Conservation (phyloP, 768 basidiomycete genomes). For the Favolaschia claudopus region DNA sequence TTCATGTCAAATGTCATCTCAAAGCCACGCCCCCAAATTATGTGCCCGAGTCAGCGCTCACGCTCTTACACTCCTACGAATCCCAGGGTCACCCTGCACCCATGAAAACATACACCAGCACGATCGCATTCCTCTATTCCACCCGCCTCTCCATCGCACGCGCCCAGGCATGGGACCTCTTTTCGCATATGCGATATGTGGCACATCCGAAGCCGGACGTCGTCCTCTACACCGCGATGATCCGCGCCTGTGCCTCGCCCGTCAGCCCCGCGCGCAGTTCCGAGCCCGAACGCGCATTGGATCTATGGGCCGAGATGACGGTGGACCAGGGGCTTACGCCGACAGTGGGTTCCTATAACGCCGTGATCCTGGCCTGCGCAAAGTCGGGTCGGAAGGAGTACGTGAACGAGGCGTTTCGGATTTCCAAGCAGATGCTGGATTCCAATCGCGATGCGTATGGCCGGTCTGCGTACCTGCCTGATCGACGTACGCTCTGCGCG, state of each 20-base stretch:
- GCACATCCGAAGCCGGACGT: conserved; percentile 83
- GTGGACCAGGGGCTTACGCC: conserved; percentile 69
- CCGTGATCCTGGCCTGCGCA: conserved; percentile 82
- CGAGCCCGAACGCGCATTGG: conserved; percentile 89
- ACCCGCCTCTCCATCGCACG: conserved; percentile 57
- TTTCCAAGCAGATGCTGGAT: conserved; percentile 88
- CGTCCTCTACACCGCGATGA: conserved; percentile 82
- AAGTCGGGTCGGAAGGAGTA: conserved; percentile 65
- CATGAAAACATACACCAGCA: conserved; percentile 74
- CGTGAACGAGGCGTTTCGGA: conserved; percentile 81
- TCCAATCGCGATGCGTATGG: conserved; percentile 69
- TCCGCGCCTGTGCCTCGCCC: conserved; percentile 77
- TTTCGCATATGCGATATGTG: conserved; percentile 93
- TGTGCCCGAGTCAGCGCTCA: conserved; percentile 68
- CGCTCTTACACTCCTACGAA: conserved; percentile 77
- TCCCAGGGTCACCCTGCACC: conserved; percentile 64
- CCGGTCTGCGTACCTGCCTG: conserved; percentile 60
- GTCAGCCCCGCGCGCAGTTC: conserved; percentile 53
- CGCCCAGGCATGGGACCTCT: conserved; percentile 92
- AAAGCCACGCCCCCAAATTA: conserved; percentile 50
- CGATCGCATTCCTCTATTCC: no score
- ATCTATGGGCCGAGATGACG: conserved; percentile 93
- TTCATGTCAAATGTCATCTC: conserved; percentile 75
- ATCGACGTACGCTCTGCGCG: conserved; percentile 74
- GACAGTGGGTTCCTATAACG: conserved; percentile 74